Percentiles rank a stretch among this genome's conserved stretches.
phyloP scores from a whole-genome alignment of 345 rosid species.

The Psidium friedrichsthalianum region DNA sequence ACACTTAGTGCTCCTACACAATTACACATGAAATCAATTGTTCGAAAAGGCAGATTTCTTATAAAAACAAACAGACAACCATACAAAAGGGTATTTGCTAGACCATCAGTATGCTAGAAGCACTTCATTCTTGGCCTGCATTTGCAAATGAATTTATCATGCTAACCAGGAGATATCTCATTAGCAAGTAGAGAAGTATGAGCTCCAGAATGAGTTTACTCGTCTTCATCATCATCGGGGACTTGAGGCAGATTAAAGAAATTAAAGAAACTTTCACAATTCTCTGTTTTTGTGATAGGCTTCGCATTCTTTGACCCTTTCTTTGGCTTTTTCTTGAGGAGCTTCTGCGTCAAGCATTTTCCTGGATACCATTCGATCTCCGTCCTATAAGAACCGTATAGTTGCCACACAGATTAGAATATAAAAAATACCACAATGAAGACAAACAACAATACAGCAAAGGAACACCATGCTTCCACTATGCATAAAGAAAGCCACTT shows the following conservation, averaged over 20 bases:
- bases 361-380: constrained; percentile 97
- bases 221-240: constrained; percentile 89
- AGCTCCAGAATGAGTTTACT: too few species aligned
- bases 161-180: too few species aligned
- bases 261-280: constrained; percentile 90
- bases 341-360: constrained; percentile 81
- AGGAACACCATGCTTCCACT: background rate
- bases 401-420: background rate
- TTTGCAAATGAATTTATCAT: too few species aligned
- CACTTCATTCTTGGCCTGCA: too few species aligned
- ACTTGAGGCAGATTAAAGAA: constrained; percentile 93
- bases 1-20: too few species aligned
- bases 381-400: constrained; percentile 17
- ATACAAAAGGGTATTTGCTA: too few species aligned
- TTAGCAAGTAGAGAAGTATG: too few species aligned
- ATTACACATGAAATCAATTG: too few species aligned
- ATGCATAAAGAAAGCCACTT: background rate
- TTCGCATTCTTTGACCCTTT: constrained; percentile 92
- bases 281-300: constrained; percentile 82
- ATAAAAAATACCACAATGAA: background rate
- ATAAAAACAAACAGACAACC: too few species aligned
- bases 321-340: constrained; percentile 92
- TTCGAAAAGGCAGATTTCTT: too few species aligned
- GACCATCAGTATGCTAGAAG: too few species aligned
- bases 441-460: background rate